Percentiles rank a stretch among this genome's conserved stretches.
Evolutionary conservation across 306 rosid genomes (phyloP).

Genomic region (Trifolium subterraneum): DNA sequence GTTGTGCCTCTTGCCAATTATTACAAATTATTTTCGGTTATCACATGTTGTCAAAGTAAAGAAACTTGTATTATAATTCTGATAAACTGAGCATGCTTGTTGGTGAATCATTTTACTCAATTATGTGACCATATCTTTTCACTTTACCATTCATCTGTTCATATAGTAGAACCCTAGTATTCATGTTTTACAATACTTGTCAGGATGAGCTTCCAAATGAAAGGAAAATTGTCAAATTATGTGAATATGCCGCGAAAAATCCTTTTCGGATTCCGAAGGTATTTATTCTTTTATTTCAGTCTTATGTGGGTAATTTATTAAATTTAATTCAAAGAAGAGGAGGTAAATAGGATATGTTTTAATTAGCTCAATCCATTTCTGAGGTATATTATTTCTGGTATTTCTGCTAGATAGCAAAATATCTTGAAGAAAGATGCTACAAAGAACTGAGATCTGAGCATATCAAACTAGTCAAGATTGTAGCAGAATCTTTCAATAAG

Average conservation of each 20-base stretch:
- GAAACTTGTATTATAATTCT: not conserved
- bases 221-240: constrained; percentile 84
- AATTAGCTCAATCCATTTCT: constrained; percentile 35
- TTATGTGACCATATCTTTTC: not conserved
- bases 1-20: not conserved
- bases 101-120: constrained; percentile 27
- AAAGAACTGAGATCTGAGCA: constrained; percentile 83
- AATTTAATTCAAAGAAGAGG: not conserved
- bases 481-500: constrained; percentile 76
- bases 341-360: not conserved
- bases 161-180: constrained; percentile 22
- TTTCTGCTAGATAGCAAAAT: constrained; percentile 74
- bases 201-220: constrained; percentile 87
- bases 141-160: constrained; percentile 11
- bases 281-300: constrained; percentile 30
- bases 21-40: not conserved
- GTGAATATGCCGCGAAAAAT: constrained; percentile 93
- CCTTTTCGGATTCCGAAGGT: constrained; percentile 97
- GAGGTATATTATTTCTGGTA: constrained; percentile 34
- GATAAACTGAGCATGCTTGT: constrained; percentile 16
- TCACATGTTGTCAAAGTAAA: not conserved
- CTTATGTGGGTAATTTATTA: not conserved
- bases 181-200: constrained; percentile 31
- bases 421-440: constrained; percentile 94
- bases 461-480: constrained; percentile 64